Base-by-base conservation (phyloP, 192 early-diverging fungal genomes). In the Podila epigama region DNA sequence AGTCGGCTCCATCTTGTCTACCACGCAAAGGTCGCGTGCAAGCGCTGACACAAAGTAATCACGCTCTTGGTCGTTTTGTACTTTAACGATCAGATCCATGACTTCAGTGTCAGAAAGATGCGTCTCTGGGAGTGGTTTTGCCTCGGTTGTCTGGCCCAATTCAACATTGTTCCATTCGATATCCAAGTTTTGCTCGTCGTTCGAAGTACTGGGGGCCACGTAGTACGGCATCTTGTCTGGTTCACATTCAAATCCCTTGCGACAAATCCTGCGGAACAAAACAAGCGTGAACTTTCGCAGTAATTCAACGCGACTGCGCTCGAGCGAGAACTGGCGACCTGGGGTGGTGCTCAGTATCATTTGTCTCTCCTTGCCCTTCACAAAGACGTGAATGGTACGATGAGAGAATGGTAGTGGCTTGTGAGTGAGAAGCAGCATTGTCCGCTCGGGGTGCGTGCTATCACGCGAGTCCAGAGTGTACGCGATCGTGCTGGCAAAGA, bases 271-370 rank as follows among this genome's bases (percentile, higher is more conserved):
- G 9, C 70, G 55, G 37, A 89, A 66, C 8, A 87, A 31, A 13
- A 81, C 70, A 3, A 89, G 58, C 0, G 87, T 90, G 52, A 85
- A 92, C n/a, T 82, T 67, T 8, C 80, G 83, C 1, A 91, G 57
- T 2, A 56, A n/a, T 0, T 85, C 79, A 0, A 86, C n/a, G n/a
- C n/a, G n/a, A n/a, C n/a, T 64, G 20, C 83, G 77, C 10, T 79
- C 81, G 1, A 51, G 16, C 8, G 67, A 61, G 27, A 88, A 48
- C 5, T 68, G 22, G 11, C 84, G 32, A 13, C 66, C 51, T 0
- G 54, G 22, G 11, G 73, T 42, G 25, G 60, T 60, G 4, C 55
- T 50, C 12, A 85, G 20, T 12, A 63, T 65, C 16, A 81, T 52
- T 29, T 55, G 31, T 20, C 77, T 48, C 4, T 48, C 29, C 20